A percentile compares a stretch with the other conserved stretches of the same genome.
These are phyloP conservation scores for Ensete ventricosum DNA, from an alignment of 176 grass and related monocot genomes.

Conservation along the genomic window DNA sequence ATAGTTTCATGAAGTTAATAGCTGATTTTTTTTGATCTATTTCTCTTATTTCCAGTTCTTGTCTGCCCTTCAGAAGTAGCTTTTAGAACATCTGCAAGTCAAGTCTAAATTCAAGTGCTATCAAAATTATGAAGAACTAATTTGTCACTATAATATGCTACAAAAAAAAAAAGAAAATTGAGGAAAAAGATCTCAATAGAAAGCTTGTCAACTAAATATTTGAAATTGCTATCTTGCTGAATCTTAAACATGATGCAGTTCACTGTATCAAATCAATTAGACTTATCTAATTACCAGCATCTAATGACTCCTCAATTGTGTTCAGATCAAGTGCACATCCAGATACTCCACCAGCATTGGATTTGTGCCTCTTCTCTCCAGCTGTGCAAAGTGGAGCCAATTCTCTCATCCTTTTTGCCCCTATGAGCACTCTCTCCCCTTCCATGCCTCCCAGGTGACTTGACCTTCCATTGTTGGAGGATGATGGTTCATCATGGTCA, in stretches of 20 bases:
- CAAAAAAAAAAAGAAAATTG: too few species aligned
- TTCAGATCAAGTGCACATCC: not conserved
- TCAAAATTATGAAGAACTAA: too few species aligned
- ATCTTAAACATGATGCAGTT: not conserved
- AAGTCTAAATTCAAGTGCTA: too few species aligned
- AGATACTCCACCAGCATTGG: not conserved
- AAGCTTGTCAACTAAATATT: too few species aligned
- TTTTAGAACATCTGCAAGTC: too few species aligned
- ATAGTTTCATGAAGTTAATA: too few species aligned
- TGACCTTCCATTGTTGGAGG: not conserved
- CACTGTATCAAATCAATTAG: not conserved
- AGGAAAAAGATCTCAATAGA: too few species aligned
- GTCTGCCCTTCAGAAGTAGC: too few species aligned
- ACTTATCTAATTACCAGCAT: not conserved
- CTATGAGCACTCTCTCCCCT: not conserved
- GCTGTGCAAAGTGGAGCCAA: not conserved
- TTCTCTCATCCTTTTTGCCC: slow-evolving; percentile 3
- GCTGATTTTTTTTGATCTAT: too few species aligned
- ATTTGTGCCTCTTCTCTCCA: not conserved
- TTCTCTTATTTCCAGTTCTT: too few species aligned
- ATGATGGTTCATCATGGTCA: slow-evolving; percentile 4
- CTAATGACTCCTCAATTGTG: not conserved
- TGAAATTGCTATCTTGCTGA: too few species aligned
- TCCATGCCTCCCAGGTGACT: not conserved
- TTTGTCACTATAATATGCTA: too few species aligned